Evolutionary conservation across 768 basidiomycete genomes (phyloP), one percentile per base, ranked within the genome.

Genomic region (Austroboletus eburneus): DNA sequence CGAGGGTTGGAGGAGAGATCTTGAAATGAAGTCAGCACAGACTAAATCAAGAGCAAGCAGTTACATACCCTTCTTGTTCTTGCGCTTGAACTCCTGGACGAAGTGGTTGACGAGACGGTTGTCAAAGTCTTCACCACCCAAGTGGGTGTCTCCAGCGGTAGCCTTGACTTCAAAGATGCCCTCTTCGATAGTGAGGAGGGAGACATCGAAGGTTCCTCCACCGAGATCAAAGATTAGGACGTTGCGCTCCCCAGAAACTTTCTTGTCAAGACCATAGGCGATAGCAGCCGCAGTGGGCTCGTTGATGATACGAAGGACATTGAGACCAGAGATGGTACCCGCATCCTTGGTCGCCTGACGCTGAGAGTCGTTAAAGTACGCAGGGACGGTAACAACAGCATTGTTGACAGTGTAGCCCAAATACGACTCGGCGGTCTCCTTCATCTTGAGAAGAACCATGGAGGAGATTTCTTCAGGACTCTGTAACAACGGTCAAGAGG

Each of bases 361-460:
- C 67, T 98, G 95, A 21, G 95, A 94, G 75, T 98, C 93, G 70
- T 98, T 98, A 79, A 97, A 97, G 77, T 97, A 97, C 30, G 94
- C 93, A 25, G 94, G 94, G 53, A 97, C 87, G 22, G 93, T 95
- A 61, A 97, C 85, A 58, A 98, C 95, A 46, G 95, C 95, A 68
- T 94, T 92, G 68, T 67, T 83, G 66, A 93, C 74, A 46, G 75
- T 79, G 60, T 73, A 76, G 50, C 95, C 92, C 57, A 98, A 80
- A 74, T 98, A 96, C 41, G 95, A 86, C 75, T 98, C 95, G 27
- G 95, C 91, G 48, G 83, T 90, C 74, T 98, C 94, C 81, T 92
- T 96, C 93, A 98, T 97, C 76, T 98, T 98, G 52, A 79, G 72
- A 50, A 98, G 81, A 55, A 98, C 83, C 95, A 98, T 98, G 47